These are phyloP conservation scores for Geotrichum ghanense DNA, from an alignment of 805 yeast genomes.

Conservation along the genomic window DNA sequence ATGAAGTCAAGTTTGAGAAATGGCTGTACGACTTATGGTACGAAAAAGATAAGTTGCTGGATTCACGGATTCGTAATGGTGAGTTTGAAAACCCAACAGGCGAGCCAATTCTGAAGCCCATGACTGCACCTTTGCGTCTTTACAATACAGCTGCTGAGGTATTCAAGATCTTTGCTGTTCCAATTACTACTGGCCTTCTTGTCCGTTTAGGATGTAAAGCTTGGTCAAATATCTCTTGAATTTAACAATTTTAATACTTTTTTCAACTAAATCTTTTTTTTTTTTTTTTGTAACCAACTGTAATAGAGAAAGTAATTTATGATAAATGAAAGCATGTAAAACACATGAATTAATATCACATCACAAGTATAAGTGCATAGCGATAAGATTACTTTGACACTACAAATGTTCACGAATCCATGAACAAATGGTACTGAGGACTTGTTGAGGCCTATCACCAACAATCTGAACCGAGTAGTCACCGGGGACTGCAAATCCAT, in stretches of 20 bases:
- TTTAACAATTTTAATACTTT: too few species aligned
- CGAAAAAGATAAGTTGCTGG: constrained; percentile 65
- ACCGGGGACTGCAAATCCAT: constrained; percentile 32
- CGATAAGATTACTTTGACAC: neutral
- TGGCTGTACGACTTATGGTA: constrained; percentile 74
- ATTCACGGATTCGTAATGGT: constrained; percentile 46
- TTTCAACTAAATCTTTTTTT: too few species aligned
- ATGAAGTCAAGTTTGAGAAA: constrained; percentile 44
- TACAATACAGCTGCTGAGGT: constrained; percentile 17
- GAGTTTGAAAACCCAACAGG: constrained; percentile 19
- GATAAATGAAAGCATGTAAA: too few species aligned
- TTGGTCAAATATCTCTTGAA: too few species aligned
- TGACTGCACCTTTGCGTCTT: constrained; percentile 17
- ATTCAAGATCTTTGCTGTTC: constrained; percentile 26
- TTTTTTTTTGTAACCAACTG: too few species aligned
- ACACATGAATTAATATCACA: too few species aligned
- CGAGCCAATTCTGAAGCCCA: constrained; percentile 8
- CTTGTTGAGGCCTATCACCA: constrained; percentile 24
- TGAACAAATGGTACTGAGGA: constrained; percentile 10
- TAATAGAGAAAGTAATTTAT: too few species aligned
- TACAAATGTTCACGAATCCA: constrained; percentile 9
- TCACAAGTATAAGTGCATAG: too few species aligned
- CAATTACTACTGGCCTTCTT: constrained; percentile 18
- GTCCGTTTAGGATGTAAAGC: constrained; percentile 9
- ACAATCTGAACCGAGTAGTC: constrained; percentile 26